Percentiles rank a stretch among this genome's conserved stretches.
Conservation (phyloP, 1,139 yeast genomes). For the Candida gigantensis region DNA sequence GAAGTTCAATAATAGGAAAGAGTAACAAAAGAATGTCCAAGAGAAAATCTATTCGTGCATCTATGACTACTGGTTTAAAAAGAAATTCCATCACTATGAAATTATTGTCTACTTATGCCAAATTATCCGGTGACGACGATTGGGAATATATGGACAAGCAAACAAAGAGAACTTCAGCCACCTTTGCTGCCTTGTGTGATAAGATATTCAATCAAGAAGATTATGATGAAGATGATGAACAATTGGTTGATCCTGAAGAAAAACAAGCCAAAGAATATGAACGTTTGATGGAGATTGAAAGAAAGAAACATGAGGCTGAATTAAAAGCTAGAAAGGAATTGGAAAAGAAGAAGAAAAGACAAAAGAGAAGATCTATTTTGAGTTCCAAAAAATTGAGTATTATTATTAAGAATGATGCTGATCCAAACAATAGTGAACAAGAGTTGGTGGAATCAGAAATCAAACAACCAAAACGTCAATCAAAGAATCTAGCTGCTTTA, state of each 20-base stretch:
- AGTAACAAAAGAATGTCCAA: conserved; percentile 34
- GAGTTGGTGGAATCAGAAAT: conserved; percentile 29
- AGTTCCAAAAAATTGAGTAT: conserved; percentile 45
- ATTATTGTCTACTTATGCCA: conserved; percentile 69
- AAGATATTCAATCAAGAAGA: conserved; percentile 64
- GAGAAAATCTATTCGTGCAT: conserved; percentile 43
- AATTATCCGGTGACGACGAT: conserved; percentile 63
- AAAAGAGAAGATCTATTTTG: conserved; percentile 45
- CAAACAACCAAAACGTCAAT: conserved; percentile 43
- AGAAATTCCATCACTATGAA: conserved; percentile 73
- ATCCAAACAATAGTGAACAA: conserved; percentile 33
- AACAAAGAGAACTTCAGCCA: conserved; percentile 74
- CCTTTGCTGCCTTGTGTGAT: conserved; percentile 76
- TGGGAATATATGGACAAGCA: conserved; percentile 74
- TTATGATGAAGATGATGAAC: conserved; percentile 59
- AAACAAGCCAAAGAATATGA: conserved; percentile 49
- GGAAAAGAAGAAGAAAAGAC: conserved; percentile 47
- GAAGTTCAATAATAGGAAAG: conserved; percentile 29
- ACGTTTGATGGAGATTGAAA: conserved; percentile 50
- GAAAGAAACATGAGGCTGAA: conserved; percentile 53
- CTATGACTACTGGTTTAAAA: conserved; percentile 50
- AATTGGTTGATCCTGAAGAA: conserved; percentile 51
- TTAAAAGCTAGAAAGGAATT: conserved; percentile 46
- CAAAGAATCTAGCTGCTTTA: conserved; percentile 25
- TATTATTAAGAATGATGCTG: conserved; percentile 32